phyloP scores from a whole-genome alignment of 2,329 filamentous ascomycete species.

The Rhinocladiella similis region DNA sequence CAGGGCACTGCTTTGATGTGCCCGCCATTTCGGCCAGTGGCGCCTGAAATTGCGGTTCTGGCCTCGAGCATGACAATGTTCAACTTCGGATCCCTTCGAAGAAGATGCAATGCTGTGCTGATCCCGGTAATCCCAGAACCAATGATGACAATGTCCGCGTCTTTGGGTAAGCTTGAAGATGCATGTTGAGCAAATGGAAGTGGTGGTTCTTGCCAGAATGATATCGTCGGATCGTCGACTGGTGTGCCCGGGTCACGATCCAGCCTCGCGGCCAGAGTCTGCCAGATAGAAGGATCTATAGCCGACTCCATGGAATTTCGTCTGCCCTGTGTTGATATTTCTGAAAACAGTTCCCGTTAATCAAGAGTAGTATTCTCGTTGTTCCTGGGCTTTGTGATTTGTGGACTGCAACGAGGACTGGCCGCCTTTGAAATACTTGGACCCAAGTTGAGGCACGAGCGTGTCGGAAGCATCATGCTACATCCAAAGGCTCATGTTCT shows the following conservation, averaged over 20 bases:
- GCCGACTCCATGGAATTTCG: slow-evolving; percentile 1
- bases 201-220: slow-evolving; percentile 35
- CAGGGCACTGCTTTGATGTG: slow-evolving; percentile 32
- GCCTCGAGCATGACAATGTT: slow-evolving; percentile 38
- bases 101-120: slow-evolving; percentile 35
- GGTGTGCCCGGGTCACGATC: slow-evolving; percentile 38
- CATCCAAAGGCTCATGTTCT: too few species aligned
- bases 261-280: slow-evolving; percentile 18
- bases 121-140: slow-evolving; percentile 41
- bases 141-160: slow-evolving; percentile 36
- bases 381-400: too few species aligned
- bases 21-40: slow-evolving; percentile 41
- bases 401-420: too few species aligned
- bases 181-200: slow-evolving; percentile 30
- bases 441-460: too few species aligned
- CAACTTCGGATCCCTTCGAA: slow-evolving; percentile 30
- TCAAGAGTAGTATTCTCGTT: neutral
- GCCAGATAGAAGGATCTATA: slow-evolving; percentile 2
- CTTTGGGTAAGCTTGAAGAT: slow-evolving; percentile 26
- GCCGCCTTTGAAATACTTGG: too few species aligned
- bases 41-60: slow-evolving; percentile 38
- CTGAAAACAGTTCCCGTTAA: neutral
- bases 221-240: slow-evolving; percentile 36
- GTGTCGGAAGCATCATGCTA: too few species aligned
- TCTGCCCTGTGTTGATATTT: neutral